Percentiles rank a stretch among this genome's conserved stretches.
Evolutionary conservation across 1,284 basidiomycete species (phyloP).

Genomic region (Xanthoconium separans): DNA sequence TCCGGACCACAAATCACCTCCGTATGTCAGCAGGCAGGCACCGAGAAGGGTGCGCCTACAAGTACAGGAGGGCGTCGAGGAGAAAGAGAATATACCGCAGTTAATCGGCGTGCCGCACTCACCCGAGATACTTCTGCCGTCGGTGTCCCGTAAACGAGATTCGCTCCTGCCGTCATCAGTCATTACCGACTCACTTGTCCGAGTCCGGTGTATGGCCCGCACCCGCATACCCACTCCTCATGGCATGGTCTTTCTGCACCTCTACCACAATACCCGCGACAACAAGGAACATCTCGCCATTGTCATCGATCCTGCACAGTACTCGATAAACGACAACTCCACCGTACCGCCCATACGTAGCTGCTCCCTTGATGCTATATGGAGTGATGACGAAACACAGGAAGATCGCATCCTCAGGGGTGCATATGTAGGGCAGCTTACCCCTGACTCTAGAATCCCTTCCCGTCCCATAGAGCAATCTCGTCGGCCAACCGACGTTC

Average conservation of each 20-base stretch:
- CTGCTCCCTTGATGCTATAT: slow-evolving; percentile 79
- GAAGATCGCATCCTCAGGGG: slow-evolving; percentile 94
- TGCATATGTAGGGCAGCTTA: slow-evolving; percentile 88
- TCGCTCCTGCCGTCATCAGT: slow-evolving; percentile 6
- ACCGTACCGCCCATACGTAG: slow-evolving; percentile 72
- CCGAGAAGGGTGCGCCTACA: slow-evolving; percentile 60
- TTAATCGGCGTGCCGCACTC: slow-evolving; percentile 22
- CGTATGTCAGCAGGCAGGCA: slow-evolving; percentile 70
- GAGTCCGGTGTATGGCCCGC: slow-evolving; percentile 91
- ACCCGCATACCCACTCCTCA: slow-evolving; percentile 97
- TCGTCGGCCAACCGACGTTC: slow-evolving; percentile 39
- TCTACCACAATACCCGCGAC: slow-evolving; percentile 92
- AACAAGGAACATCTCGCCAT: slow-evolving; percentile 97
- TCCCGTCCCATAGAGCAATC: slow-evolving; percentile 44
- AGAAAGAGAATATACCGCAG: slow-evolving; percentile 34
- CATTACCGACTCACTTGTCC: slow-evolving; percentile 29
- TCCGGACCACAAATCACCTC: slow-evolving; percentile 43
- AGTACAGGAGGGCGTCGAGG: slow-evolving; percentile 16
- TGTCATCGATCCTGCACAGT: slow-evolving; percentile 89
- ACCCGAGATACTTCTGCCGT: slow-evolving; percentile 27
- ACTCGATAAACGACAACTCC: slow-evolving; percentile 41
- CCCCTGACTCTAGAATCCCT: slow-evolving; percentile 53
- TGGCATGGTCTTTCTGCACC: slow-evolving; percentile 89
- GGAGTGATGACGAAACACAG: slow-evolving; percentile 86
- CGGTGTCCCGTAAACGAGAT: slow-evolving; percentile 24